These are phyloP conservation scores for Dentipellis fragilis DNA, from an alignment of 768 basidiomycete genomes.

Conservation along the genomic window DNA sequence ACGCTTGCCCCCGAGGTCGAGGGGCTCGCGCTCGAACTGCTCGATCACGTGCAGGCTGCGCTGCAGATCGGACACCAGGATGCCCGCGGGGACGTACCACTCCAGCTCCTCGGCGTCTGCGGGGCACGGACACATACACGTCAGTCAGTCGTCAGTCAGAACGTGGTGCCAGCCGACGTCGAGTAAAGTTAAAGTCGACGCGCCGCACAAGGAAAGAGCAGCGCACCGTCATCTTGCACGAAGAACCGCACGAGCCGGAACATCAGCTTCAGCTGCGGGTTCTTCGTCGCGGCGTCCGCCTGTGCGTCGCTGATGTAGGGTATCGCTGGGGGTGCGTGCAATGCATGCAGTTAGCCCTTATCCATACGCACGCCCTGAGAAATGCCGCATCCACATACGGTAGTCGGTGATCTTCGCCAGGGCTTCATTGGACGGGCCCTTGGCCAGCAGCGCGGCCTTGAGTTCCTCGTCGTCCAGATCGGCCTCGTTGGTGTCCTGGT, in stretches of 20 bases:
- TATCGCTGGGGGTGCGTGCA: slow-evolving; percentile 41
- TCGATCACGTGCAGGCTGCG: slow-evolving; percentile 66
- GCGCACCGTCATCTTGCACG: slow-evolving; percentile 55
- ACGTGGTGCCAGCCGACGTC: neutral
- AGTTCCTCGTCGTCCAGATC: slow-evolving; percentile 16
- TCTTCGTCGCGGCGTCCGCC: slow-evolving; percentile 66
- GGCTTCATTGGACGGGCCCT: slow-evolving; percentile 58
- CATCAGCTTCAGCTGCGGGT: slow-evolving; percentile 74
- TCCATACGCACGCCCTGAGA: neutral
- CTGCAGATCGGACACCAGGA: slow-evolving; percentile 58
- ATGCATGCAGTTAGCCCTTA: neutral
- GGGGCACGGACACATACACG: neutral
- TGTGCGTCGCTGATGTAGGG: slow-evolving; percentile 68
- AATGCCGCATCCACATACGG: slow-evolving; percentile 35
- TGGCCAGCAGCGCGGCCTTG: slow-evolving; percentile 1
- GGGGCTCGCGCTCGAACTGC: slow-evolving; percentile 73
- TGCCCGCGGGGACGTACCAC: slow-evolving; percentile 76
- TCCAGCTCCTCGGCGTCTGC: slow-evolving; percentile 62
- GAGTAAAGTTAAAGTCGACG: slow-evolving; percentile 6
- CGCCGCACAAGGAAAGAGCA: neutral
- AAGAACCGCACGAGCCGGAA: slow-evolving; percentile 72
- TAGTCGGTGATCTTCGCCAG: slow-evolving; percentile 63
- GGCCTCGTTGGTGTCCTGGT: slow-evolving; percentile 19
- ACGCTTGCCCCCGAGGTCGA: slow-evolving; percentile 73
- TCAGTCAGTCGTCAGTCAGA: neutral